phyloP scores from a whole-genome alignment of 176 grass and related monocot genomes.

The barley (Hordeum vulgare) region DNA sequence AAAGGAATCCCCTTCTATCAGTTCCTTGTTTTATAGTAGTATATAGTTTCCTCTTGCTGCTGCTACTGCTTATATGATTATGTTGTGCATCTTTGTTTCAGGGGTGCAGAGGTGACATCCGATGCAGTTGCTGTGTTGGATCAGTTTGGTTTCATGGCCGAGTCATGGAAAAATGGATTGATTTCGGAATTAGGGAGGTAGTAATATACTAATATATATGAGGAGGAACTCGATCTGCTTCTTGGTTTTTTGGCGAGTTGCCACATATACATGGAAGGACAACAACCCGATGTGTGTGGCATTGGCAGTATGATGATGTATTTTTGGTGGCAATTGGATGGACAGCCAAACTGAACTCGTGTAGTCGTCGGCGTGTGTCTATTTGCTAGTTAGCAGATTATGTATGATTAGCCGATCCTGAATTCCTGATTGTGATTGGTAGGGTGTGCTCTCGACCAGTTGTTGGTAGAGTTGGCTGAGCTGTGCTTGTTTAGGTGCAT shows the following conservation, averaged over 20 bases:
- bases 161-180: background rate
- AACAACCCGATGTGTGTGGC: background rate
- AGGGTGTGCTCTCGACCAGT: background rate
- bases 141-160: background rate
- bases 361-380: background rate
- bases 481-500: too few species aligned
- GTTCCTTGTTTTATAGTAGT: background rate
- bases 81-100: background rate
- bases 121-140: background rate
- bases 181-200: background rate
- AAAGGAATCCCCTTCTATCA: background rate
- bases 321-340: background rate
- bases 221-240: background rate
- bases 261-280: background rate
- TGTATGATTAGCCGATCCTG: background rate
- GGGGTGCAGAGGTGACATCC: background rate
- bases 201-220: background rate
- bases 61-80: background rate
- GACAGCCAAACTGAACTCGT: background rate
- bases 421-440: background rate
- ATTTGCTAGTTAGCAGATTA: background rate
- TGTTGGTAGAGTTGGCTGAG: background rate
- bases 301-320: background rate
- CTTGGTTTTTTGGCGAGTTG: background rate
- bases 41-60: background rate